A percentile compares a stretch with the other conserved stretches of the same genome.
phyloP scores from a whole-genome alignment of 176 grass and related monocot genomes.

The Avena insularis region DNA sequence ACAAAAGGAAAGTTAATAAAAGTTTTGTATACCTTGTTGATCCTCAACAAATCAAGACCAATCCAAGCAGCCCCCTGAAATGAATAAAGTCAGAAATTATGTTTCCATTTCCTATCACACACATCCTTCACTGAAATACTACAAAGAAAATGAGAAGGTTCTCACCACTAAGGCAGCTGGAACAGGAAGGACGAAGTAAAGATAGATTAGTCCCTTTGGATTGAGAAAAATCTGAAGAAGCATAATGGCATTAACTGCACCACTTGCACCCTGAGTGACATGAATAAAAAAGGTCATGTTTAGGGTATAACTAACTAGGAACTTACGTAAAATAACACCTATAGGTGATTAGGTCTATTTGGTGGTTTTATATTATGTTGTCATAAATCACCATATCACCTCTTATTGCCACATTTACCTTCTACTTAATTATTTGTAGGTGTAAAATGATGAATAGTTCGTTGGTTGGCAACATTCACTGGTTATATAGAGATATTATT shows the following conservation, averaged over 20 bases:
- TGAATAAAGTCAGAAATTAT: slow-evolving; percentile 34
- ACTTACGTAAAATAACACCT: neutral
- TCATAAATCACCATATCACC: slow-evolving; percentile 29
- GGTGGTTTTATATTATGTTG: slow-evolving; percentile 12
- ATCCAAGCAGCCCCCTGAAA: slow-evolving; percentile 78
- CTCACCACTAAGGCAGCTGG: slow-evolving; percentile 82
- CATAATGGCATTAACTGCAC: slow-evolving; percentile 84
- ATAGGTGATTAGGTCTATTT: neutral
- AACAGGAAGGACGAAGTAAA: slow-evolving; percentile 79
- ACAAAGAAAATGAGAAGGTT: slow-evolving; percentile 8
- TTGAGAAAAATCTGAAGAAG: slow-evolving; percentile 85
- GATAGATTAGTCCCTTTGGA: slow-evolving; percentile 73
- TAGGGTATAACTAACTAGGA: slow-evolving; percentile 14
- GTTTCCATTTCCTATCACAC: neutral
- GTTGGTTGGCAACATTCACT: slow-evolving; percentile 21
- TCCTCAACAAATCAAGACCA: slow-evolving; percentile 67
- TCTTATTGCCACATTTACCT: neutral
- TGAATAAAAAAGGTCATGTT: slow-evolving; percentile 39
- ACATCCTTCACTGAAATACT: neutral
- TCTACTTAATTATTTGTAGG: slow-evolving; percentile 21
- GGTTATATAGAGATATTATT: slow-evolving; percentile 2
- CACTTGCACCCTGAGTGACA: slow-evolving; percentile 86
- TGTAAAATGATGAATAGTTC: slow-evolving; percentile 15
- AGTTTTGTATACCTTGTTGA: slow-evolving; percentile 59
- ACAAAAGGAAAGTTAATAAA: slow-evolving; percentile 17